Evolutionary conservation across 306 rosid genomes (phyloP).

Genomic region (Sechiopsis laciniata): DNA sequence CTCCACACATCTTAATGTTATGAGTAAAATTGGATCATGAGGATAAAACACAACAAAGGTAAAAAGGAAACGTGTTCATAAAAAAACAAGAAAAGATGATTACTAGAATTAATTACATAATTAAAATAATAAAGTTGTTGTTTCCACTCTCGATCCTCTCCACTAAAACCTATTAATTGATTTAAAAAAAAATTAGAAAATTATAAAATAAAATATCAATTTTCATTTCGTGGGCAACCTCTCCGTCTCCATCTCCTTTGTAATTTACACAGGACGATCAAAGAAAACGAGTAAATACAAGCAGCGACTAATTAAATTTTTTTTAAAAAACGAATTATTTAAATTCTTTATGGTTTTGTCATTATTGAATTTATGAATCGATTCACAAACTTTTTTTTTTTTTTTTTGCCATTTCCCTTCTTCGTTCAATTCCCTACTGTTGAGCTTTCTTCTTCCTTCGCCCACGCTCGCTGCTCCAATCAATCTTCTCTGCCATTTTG

Average conservation of each 20-base stretch:
- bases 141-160: too few relatives aligned
- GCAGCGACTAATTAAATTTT: not conserved
- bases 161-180: too few relatives aligned
- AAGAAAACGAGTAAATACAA: not conserved
- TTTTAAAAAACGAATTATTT: not conserved
- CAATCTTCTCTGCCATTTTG: conserved; percentile 12
- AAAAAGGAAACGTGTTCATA: too few relatives aligned
- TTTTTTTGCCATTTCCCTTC: not conserved
- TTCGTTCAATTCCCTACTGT: conserved; percentile 1
- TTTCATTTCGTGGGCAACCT: not conserved
- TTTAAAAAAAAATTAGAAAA: too few relatives aligned
- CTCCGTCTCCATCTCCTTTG: not conserved
- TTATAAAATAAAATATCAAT: not conserved
- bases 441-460: not conserved
- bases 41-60: too few relatives aligned
- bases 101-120: too few relatives aligned
- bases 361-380: not conserved
- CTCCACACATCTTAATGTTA: too few relatives aligned
- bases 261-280: not conserved
- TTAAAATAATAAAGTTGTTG: too few relatives aligned
- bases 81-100: too few relatives aligned
- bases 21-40: too few relatives aligned
- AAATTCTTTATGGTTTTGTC: conserved; percentile 1
- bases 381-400: not conserved
- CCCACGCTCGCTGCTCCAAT: conserved; percentile 12